phyloP scores from a whole-genome alignment of 345 rosid genomes.

The Kernera saxatilis region DNA sequence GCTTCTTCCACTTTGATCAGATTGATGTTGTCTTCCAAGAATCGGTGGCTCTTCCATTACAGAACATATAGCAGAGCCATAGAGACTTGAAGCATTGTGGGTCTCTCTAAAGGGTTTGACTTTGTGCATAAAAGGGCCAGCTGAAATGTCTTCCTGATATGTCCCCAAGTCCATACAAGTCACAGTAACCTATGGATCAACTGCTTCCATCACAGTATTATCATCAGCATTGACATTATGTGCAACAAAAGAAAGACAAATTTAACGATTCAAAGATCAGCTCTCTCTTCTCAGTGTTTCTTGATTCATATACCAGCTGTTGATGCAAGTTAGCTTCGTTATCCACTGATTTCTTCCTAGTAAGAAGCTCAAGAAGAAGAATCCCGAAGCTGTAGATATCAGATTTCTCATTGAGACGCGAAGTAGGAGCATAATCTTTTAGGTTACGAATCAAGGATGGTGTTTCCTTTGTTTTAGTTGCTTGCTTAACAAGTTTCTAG shows the following conservation, averaged over 20 bases:
- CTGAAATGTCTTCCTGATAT: slow-evolving; percentile 64
- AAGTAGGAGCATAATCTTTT: slow-evolving; percentile 89
- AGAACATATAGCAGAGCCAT: slow-evolving; percentile 67
- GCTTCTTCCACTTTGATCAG: slow-evolving; percentile 65
- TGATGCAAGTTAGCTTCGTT: slow-evolving; percentile 88
- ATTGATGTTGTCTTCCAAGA: slow-evolving; percentile 65
- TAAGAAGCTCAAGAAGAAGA: slow-evolving; percentile 89
- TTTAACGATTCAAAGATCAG: not conserved
- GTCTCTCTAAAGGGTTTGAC: slow-evolving; percentile 64
- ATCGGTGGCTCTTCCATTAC: slow-evolving; percentile 81
- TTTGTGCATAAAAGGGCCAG: slow-evolving; percentile 81
- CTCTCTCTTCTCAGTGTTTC: not conserved
- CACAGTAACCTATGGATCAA: slow-evolving; percentile 78
- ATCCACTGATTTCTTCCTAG: slow-evolving; percentile 94
- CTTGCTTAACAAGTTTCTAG: no score
- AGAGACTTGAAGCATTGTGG: slow-evolving; percentile 86
- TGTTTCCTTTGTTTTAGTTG: no score
- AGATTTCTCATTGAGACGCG: slow-evolving; percentile 76
- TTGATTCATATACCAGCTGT: slow-evolving; percentile 49
- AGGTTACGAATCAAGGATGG: no score
- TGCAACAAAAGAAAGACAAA: slow-evolving; percentile 10
- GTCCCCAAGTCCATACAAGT: slow-evolving; percentile 65
- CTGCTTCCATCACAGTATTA: slow-evolving; percentile 87
- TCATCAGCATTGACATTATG: slow-evolving; percentile 73
- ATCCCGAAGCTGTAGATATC: slow-evolving; percentile 95